Percentiles rank a stretch among this genome's conserved stretches.
Evolutionary conservation across 208 protist genomes (phyloP).

Genomic region (Crithidia sp.): DNA sequence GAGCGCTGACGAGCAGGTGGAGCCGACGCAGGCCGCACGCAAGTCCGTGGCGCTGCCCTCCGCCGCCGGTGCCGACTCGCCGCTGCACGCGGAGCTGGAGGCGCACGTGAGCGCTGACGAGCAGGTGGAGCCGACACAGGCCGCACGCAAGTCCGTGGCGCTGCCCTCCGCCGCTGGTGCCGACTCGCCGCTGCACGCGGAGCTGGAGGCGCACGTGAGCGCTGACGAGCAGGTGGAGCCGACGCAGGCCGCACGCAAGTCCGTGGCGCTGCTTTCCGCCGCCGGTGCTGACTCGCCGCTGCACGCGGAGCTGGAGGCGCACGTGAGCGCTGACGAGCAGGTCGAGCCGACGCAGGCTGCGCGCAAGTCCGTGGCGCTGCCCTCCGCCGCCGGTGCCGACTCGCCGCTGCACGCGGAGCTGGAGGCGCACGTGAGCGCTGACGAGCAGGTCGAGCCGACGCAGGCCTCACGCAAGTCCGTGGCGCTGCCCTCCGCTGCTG

Average conservation of each 20-base stretch:
- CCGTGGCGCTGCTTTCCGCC: background rate
- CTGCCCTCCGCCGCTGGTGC: background rate
- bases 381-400: background rate
- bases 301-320: conserved; percentile 8
- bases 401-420: conserved; percentile 6
- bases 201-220: conserved; percentile 7
- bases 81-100: conserved; percentile 3
- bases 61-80: background rate
- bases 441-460: conserved; percentile 4
- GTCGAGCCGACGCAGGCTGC: background rate
- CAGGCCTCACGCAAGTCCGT: background rate
- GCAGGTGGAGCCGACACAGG: too few species aligned
- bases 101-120: background rate
- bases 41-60: conserved; percentile 8
- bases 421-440: conserved; percentile 10
- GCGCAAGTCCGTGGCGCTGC: conserved; percentile 4
- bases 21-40: background rate
- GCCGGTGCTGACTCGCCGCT: background rate
- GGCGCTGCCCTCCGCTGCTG: background rate
- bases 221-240: background rate
- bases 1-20: background rate
- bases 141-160: conserved; percentile 12
- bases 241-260: background rate
- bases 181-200: conserved; percentile 1
- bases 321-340: conserved; percentile 13